Evolutionary conservation across 2,329 filamentous ascomycete genomes (phyloP), one percentile per base, ranked within the genome.

Genomic region (Talaromyces amestolkiae): DNA sequence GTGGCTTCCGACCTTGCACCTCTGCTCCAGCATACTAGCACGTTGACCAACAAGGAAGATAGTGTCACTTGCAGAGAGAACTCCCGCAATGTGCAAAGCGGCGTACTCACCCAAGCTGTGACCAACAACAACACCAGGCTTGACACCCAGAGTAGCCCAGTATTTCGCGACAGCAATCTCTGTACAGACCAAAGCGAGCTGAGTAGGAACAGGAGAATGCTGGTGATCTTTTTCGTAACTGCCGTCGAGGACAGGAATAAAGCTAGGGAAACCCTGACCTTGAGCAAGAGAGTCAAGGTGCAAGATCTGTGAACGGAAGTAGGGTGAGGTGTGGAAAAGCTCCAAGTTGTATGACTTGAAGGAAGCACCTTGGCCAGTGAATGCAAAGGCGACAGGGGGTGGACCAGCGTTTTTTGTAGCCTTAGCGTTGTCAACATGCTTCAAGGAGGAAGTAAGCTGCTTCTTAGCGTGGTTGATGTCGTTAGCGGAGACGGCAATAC

Each of bases 41-140:
- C 91, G 85, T 62, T 81, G 76, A 45, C 90, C 90, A 22, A 93
- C 89, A 1, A 93, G 82, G 69, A 88, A 89, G 64, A 94, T 73
- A 0, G 75, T 71, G 62, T 80, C 78, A 37, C 64, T 70, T 0
- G 69, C 72, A 1, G 76, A 74, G 2, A 80, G 64, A 1, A 80
- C 73, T 10, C 76, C 78, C 3, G 78, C 72, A 10, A 72, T 71
- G 51, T 74, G 71, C 0, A 80, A 61, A 1, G 78, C 78, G 1
- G 77, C 74, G 69, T 78, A 80, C 66, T 80, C 78, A 1, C 78
- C 78, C 1, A 80, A 71, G 51, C 75, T 76, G 39, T 79, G 77
- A 17, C 72, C 74, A 39, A 76, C 68, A 33, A 74, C 69, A 5
- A 66, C 64, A 15, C 59, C 64, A 0, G 77, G 75, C 2, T 33